Percentiles rank a stretch among this genome's conserved stretches.
These are phyloP conservation scores for Pythium plurisporium DNA, from an alignment of 352 stramenopile genomes.

Conservation along the genomic window DNA sequence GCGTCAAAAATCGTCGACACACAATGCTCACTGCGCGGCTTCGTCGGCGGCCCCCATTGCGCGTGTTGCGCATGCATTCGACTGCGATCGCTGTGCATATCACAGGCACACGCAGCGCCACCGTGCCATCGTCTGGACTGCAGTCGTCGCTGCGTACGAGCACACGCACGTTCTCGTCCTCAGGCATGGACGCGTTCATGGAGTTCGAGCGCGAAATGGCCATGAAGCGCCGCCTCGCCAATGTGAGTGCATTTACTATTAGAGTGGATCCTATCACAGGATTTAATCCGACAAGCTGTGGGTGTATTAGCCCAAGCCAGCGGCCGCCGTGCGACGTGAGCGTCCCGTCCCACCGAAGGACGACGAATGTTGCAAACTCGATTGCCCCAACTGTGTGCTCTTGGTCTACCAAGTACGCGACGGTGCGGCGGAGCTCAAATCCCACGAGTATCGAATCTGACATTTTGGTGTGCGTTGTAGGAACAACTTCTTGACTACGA, in stretches of 20 bases:
- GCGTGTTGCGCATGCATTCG: slow-evolving; percentile 4
- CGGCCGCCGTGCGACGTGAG: slow-evolving; percentile 28
- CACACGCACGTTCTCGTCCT: slow-evolving; percentile 22
- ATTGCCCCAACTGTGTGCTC: slow-evolving; percentile 86
- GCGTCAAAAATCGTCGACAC: no score
- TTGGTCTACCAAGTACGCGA: slow-evolving; percentile 64
- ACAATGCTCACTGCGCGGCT: no score
- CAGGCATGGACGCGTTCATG: slow-evolving; percentile 79
- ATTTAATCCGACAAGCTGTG: no score
- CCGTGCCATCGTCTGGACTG: neutral
- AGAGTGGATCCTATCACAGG: no score
- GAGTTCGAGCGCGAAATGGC: slow-evolving; percentile 83
- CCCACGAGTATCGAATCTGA: neutral
- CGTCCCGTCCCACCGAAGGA: slow-evolving; percentile 63
- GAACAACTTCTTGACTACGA: slow-evolving; percentile 85
- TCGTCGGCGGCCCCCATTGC: neutral
- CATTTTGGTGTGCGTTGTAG: slow-evolving; percentile 24
- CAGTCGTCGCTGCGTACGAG: neutral
- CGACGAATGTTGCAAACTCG: slow-evolving; percentile 79
- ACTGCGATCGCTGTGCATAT: slow-evolving; percentile 16
- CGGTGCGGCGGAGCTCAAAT: neutral
- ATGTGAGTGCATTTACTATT: slow-evolving; percentile 9
- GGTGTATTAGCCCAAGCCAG: slow-evolving; percentile 10
- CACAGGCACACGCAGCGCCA: no score
- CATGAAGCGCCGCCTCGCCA: slow-evolving; percentile 39